These are phyloP conservation scores for Conidiobolus incongruus DNA, from an alignment of 371 early-diverging fungal species.

Conservation along the genomic window DNA sequence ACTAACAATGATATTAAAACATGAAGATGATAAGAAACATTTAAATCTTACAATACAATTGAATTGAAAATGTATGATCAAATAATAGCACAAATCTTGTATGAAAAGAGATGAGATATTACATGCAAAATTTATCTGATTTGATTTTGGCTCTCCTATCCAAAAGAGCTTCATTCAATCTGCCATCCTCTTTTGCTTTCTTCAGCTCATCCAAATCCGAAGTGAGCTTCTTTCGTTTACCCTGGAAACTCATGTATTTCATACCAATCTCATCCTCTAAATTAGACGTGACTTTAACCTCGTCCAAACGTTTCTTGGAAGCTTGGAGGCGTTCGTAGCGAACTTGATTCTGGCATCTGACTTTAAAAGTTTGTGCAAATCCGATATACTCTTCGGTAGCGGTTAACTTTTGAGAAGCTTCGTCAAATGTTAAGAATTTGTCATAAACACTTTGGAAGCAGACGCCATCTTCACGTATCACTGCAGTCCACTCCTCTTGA, in stretches of 20 bases:
- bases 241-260: conserved; percentile 20
- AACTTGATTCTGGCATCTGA: conserved; percentile 40
- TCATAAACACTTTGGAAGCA: conserved; percentile 34
- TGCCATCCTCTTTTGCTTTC: conserved; percentile 45
- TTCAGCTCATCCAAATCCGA: conserved; percentile 23
- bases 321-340: conserved; percentile 7
- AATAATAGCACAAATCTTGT: no score
- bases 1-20: no score
- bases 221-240: conserved; percentile 16
- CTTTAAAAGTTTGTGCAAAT: conserved; percentile 41
- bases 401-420: conserved; percentile 16
- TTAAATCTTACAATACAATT: no score
- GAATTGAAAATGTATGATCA: no score
- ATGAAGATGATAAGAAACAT: no score
- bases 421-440: conserved; percentile 33
- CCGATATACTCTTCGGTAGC: conserved; percentile 52
- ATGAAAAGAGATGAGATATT: no score
- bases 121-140: conserved; percentile 68
- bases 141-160: conserved; percentile 62
- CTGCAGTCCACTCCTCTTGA: conserved; percentile 53
- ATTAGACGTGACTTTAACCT: neutral
- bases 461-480: conserved; percentile 44
- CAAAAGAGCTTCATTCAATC: conserved; percentile 46
- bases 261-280: neutral
- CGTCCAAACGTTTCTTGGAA: neutral